These are phyloP conservation scores for Posidonia australis DNA, from an alignment of 106 monocot species.

Conservation along the genomic window DNA sequence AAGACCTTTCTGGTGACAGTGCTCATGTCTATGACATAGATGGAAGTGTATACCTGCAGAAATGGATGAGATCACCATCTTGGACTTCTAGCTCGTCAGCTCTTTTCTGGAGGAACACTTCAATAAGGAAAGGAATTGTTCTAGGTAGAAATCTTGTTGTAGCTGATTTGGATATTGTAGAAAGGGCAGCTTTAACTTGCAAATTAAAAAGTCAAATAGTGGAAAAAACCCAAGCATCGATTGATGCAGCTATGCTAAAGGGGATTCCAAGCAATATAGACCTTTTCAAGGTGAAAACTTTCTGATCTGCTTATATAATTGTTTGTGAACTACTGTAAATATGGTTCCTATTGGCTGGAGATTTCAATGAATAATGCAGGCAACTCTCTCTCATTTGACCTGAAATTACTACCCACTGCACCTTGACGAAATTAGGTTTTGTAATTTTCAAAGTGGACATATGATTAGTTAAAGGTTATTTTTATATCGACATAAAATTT, in stretches of 20 bases:
- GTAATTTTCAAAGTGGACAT: too few relatives aligned
- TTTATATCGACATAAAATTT: too few relatives aligned
- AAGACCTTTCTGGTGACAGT: slow-evolving; percentile 22
- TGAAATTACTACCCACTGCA: too few relatives aligned
- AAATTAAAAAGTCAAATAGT: slow-evolving; percentile 69
- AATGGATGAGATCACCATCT: slow-evolving; percentile 84
- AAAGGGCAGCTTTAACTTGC: slow-evolving; percentile 63
- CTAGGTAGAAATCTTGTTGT: slow-evolving; percentile 82
- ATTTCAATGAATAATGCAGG: too few relatives aligned
- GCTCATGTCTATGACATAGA: slow-evolving; percentile 68
- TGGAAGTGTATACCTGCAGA: slow-evolving; percentile 72
- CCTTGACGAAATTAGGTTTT: too few relatives aligned
- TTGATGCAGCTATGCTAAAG: slow-evolving; percentile 91
- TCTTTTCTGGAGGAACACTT: slow-evolving; percentile 68
- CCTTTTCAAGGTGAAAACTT: slow-evolving; percentile 75
- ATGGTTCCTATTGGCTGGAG: too few relatives aligned
- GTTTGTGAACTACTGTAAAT: too few relatives aligned
- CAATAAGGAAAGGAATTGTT: slow-evolving; percentile 44
- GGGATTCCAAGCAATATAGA: slow-evolving; percentile 99
- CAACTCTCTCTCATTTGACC: too few relatives aligned
- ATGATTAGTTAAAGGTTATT: too few relatives aligned
- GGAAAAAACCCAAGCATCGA: slow-evolving; percentile 80
- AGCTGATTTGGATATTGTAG: slow-evolving; percentile 57
- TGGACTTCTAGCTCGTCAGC: slow-evolving; percentile 63
- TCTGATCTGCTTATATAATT: neutral